Evolutionary conservation across 257 asterid genomes (phyloP).

Genomic region (Nicotiana undulata): DNA sequence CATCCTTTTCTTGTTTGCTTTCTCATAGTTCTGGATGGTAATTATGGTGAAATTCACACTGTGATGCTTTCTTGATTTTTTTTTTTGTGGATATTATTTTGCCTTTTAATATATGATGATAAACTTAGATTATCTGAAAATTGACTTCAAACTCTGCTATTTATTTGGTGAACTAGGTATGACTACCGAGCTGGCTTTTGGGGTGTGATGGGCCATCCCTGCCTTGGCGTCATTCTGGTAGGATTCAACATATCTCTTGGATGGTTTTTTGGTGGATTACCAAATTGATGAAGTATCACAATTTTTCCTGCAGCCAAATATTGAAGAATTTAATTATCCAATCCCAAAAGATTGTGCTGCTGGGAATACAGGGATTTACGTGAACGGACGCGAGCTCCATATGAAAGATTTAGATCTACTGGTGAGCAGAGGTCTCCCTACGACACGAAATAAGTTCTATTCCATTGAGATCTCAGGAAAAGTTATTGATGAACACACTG

Average conservation of each 20-base stretch:
- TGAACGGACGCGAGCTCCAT: slow-evolving; percentile 90
- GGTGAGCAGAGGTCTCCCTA: slow-evolving; percentile 71
- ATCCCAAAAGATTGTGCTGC: slow-evolving; percentile 68
- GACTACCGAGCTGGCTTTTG: slow-evolving; percentile 88
- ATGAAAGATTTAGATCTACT: slow-evolving; percentile 82
- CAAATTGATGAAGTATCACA: not conserved
- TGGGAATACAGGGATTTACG: slow-evolving; percentile 69
- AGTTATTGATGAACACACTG: slow-evolving; percentile 73
- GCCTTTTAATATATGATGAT: not conserved
- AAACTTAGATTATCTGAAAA: not conserved
- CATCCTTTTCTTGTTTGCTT: not conserved
- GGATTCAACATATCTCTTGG: slow-evolving; percentile 19
- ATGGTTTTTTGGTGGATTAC: not conserved
- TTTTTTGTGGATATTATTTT: not conserved
- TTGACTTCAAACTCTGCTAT: not conserved
- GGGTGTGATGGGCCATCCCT: slow-evolving; percentile 95
- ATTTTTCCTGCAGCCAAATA: slow-evolving; percentile 64
- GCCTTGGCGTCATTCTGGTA: slow-evolving; percentile 84
- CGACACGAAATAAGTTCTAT: slow-evolving; percentile 52
- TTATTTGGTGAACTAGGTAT: slow-evolving; percentile 46
- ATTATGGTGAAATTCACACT: not conserved
- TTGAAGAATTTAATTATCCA: slow-evolving; percentile 73
- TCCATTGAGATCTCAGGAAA: slow-evolving; percentile 66
- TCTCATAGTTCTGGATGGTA: not conserved
- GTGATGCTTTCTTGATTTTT: not conserved